Conservation (phyloP, 176 grass and related monocot species). For the Rhynchospora tenuis region DNA sequence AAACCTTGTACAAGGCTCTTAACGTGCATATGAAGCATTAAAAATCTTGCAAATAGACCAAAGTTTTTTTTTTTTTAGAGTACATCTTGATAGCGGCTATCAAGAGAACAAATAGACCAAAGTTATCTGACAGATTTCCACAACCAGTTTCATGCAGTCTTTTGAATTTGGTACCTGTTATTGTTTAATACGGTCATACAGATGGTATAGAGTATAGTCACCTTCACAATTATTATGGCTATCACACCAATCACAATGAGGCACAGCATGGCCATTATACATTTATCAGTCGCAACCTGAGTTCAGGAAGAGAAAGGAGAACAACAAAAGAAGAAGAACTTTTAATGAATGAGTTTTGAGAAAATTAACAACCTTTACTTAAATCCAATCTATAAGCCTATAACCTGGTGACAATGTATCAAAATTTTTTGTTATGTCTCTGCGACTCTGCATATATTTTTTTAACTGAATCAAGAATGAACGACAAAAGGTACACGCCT, state of each 20-base stretch:
- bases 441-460: too few relatives aligned
- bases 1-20: not conserved
- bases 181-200: not conserved
- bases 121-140: not conserved
- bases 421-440: too few relatives aligned
- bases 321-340: not conserved
- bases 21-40: not conserved
- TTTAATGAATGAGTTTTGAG: not conserved
- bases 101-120: not conserved
- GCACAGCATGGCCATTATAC: slow-evolving; percentile 93
- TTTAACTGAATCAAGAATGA: too few relatives aligned
- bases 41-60: not conserved
- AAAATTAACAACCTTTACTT: slow-evolving; percentile 47
- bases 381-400: slow-evolving; percentile 80
- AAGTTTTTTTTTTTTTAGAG: too few relatives aligned
- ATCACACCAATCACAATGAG: slow-evolving; percentile 89
- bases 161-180: not conserved
- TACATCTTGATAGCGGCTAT: too few relatives aligned
- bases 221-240: slow-evolving; percentile 89
- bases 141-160: not conserved
- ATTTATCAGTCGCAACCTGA: slow-evolving; percentile 83
- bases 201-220: slow-evolving; percentile 13
- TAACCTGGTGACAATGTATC: too few relatives aligned
- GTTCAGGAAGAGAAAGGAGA: slow-evolving; percentile 18
- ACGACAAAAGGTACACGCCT: too few relatives aligned